Conservation (phyloP, 306 rosid genomes). For the Cajanus cajan region DNA sequence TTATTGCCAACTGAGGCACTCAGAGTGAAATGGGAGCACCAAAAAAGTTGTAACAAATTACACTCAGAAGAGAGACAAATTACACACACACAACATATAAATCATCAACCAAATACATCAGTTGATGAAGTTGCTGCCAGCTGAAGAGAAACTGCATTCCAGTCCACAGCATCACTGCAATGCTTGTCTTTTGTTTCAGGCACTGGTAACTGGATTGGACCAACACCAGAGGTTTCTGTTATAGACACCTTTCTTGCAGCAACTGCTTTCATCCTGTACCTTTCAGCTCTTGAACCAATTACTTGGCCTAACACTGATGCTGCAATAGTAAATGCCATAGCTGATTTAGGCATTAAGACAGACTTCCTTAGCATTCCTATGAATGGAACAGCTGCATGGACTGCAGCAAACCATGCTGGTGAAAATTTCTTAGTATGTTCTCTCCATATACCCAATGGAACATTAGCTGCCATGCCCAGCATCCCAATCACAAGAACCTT, state of each 20-base stretch:
- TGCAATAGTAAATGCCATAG: slow-evolving; percentile 96
- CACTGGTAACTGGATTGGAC: slow-evolving; percentile 40
- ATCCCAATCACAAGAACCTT: slow-evolving; percentile 87
- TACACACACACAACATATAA: slow-evolving; percentile 33
- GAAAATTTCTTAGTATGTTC: slow-evolving; percentile 96
- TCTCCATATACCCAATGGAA: slow-evolving; percentile 94
- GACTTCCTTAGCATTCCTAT: slow-evolving; percentile 93
- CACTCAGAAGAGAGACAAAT: slow-evolving; percentile 37
- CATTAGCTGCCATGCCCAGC: slow-evolving; percentile 95
- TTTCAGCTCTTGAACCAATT: slow-evolving; percentile 93
- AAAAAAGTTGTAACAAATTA: slow-evolving; percentile 22
- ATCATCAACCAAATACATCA: slow-evolving; percentile 57
- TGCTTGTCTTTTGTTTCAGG: slow-evolving; percentile 45
- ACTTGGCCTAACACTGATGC: slow-evolving; percentile 92
- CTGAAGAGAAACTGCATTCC: slow-evolving; percentile 69
- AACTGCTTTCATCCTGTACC: slow-evolving; percentile 61
- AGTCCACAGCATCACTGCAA: slow-evolving; percentile 55
- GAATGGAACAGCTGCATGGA: slow-evolving; percentile 98
- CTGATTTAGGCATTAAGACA: slow-evolving; percentile 90
- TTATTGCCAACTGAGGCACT: slow-evolving; percentile 38
- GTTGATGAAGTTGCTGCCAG: slow-evolving; percentile 61
- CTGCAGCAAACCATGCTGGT: slow-evolving; percentile 90
- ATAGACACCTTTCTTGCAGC: slow-evolving; percentile 45
- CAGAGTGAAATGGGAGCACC: slow-evolving; percentile 21
- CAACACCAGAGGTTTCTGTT: slow-evolving; percentile 39